Evolutionary conservation across 2,329 filamentous ascomycete species (phyloP), one percentile per base, ranked within the genome.

Genomic region (Fusarium lateritium): DNA sequence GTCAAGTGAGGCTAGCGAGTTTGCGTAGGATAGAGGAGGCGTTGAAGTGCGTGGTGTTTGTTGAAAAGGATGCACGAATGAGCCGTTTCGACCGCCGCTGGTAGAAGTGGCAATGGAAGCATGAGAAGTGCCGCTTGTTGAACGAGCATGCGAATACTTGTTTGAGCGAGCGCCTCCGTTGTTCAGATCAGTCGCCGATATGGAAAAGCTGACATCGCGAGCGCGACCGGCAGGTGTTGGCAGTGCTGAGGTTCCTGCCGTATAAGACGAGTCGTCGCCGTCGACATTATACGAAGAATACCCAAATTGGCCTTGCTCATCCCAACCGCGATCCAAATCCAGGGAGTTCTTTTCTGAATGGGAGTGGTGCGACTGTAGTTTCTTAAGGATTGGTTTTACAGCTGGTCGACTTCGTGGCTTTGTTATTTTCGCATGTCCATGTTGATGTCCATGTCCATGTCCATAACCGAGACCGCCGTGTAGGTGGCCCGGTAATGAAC

Each of bases 11-110:
- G 83, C 81, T 43, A 86, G 77, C 9, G 87, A 88, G 75, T 86
- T 86, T 67, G 86, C 83, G 75, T 88, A 89, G 24, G 86, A 85
- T 63, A 89, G 73, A 10, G 88, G 87, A 51, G 88, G 87, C 62
- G 88, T 89, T 45, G 86, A 85, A 2, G 87, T 87, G 40, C 86
- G 84, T 33, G 89, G 89, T 10, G 83, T 89, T 78, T 90, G 89
- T 75, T 90, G 87, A 69, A 89, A 90, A 26, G 89, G 88, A 73
- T 91, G 89, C 21, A 90, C 83, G 73, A 91, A 90, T 33, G 82
- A 78, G 59, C 82, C 82, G 59, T 79, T 80, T 59, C 85, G 82
- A 54, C 79, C 83, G 69, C 86, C 83, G 71, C 86, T 89, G 65
- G 81, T 84, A 50, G 83, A 84, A 26, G 86, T 88, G 9, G 85